Percentiles rank a stretch among this genome's conserved stretches.
Conservation (phyloP, 805 yeast species). For the Cyberlindnera xylosilytica region DNA sequence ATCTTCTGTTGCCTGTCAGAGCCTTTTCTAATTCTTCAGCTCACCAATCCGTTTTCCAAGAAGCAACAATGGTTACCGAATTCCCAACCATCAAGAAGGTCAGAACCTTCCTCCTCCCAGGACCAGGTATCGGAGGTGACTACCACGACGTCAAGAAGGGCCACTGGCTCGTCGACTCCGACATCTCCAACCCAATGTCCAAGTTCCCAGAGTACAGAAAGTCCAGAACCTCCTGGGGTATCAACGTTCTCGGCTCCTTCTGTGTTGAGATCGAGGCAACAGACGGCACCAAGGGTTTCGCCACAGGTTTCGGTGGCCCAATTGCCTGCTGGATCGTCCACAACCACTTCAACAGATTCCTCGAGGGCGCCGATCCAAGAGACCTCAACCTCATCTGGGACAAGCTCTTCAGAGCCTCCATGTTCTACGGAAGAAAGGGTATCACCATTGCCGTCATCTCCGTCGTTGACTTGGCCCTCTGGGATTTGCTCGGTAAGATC, state of each 20-base stretch:
- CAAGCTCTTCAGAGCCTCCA: constrained; percentile 45
- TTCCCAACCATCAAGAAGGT: constrained; percentile 44
- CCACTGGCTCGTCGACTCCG: constrained; percentile 47
- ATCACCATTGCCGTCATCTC: constrained; percentile 44
- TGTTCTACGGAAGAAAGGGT: constrained; percentile 52
- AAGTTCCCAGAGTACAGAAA: constrained; percentile 42
- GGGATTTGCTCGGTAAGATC: constrained; percentile 49
- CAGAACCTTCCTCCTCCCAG: constrained; percentile 40
- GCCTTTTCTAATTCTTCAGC: no score
- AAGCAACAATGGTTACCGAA: constrained; percentile 26
- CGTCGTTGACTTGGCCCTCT: constrained; percentile 46
- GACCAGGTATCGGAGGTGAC: constrained; percentile 48
- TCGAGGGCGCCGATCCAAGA: constrained; percentile 46
- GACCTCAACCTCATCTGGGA: constrained; percentile 45
- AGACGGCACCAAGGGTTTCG: constrained; percentile 48
- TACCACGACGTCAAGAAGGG: constrained; percentile 47
- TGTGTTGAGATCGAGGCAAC: constrained; percentile 46
- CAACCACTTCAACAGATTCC: constrained; percentile 44
- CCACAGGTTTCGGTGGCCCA: constrained; percentile 53
- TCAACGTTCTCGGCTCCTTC: constrained; percentile 48
- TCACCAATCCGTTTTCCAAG: neutral
- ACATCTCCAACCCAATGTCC: constrained; percentile 49
- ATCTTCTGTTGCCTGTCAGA: neutral
- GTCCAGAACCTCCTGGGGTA: constrained; percentile 47
- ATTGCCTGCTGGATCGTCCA: constrained; percentile 47